Base-by-base conservation (phyloP, 176 grass and related monocot species). In the Olyra latifolia region DNA sequence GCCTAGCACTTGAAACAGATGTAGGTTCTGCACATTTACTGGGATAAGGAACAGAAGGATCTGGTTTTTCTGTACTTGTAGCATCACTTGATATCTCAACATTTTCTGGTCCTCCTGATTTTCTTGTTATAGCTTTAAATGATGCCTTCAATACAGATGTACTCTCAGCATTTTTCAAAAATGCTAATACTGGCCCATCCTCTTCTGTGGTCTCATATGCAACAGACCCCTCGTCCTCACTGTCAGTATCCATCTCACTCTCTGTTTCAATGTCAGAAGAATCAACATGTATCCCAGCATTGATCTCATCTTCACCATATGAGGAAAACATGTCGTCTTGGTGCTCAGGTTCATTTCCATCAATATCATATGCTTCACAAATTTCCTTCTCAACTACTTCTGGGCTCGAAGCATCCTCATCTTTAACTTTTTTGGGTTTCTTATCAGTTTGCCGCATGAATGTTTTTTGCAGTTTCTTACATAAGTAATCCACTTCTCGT, bases 341-440 rank as follows among this genome's bases (percentile, higher is more conserved):
- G 25, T 91, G 86, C 23, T 89, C 86, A 84, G 60, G 25, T 57
- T 87, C 73, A 85, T 68, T 69, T 40, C 48, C 86, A 82, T 69
- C 96, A 75, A 91, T 87, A 90, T 93, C 90, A 86, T 89, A 99
- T 80, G 96, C 90, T 89, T 93, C 96, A 88, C 87, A 78, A 69
- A 99, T 93, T 71, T 99, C 96, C 74, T 84, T 95, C 55, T 93
- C 83, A 13, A 82, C 88, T 56, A 57, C 56, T 75, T 93, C 90
- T 93, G 82, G 76, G 67, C 70, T 87, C 69, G 23, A 76, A 27
- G 53, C 42, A n/a, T 64, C 56, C 54, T 52, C 45, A 40, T 80
- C 49, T 39, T 69, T 75, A 79, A 27, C 71, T 22, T 67, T 89
- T 72, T 66, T 69, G 71, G 84, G 74, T 28, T 77, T 88, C 83